Conservation (phyloP, 208 protist species). For the Leishmania lainsoni region DNA sequence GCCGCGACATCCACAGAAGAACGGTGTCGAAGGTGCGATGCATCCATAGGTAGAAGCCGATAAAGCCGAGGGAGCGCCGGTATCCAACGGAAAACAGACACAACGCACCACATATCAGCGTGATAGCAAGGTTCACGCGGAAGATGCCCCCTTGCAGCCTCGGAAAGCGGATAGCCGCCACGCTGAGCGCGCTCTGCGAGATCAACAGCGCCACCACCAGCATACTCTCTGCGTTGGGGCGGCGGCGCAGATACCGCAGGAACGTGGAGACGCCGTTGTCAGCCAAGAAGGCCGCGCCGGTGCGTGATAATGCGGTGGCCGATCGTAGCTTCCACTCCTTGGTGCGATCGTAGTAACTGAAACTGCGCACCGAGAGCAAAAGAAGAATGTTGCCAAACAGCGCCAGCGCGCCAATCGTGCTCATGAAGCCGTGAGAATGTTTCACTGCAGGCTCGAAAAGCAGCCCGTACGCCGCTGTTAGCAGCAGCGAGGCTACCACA, state of each 20-base stretch:
- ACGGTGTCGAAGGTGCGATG: slow-evolving; percentile 41
- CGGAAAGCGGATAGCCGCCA: slow-evolving; percentile 27
- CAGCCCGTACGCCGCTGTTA: slow-evolving; percentile 32
- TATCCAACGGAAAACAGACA: slow-evolving; percentile 59
- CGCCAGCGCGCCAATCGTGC: slow-evolving; percentile 34
- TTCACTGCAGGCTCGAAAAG: slow-evolving; percentile 30
- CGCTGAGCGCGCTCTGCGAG: slow-evolving; percentile 42
- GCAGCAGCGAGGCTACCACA: slow-evolving; percentile 31
- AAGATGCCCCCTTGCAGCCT: slow-evolving; percentile 22
- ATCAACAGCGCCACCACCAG: slow-evolving; percentile 53
- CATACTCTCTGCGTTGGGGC: slow-evolving; percentile 67
- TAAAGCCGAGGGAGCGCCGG: slow-evolving; percentile 40
- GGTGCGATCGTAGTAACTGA: slow-evolving; percentile 25
- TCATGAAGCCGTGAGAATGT: slow-evolving; percentile 46
- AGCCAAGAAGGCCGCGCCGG: slow-evolving; percentile 15
- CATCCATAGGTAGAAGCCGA: slow-evolving; percentile 24
- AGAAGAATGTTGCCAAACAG: slow-evolving; percentile 64
- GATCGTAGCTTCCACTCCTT: neutral
- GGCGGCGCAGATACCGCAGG: slow-evolving; percentile 39
- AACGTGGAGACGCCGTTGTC: slow-evolving; percentile 17
- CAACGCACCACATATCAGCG: slow-evolving; percentile 43
- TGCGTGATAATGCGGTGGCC: slow-evolving; percentile 6
- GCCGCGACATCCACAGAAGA: slow-evolving; percentile 38
- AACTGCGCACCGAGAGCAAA: slow-evolving; percentile 59
- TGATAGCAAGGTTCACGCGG: slow-evolving; percentile 41